A percentile compares a stretch with the other conserved stretches of the same genome.
phyloP scores from a whole-genome alignment of 2,329 filamentous ascomycete genomes.

The Pseudogymnoascus sp. region DNA sequence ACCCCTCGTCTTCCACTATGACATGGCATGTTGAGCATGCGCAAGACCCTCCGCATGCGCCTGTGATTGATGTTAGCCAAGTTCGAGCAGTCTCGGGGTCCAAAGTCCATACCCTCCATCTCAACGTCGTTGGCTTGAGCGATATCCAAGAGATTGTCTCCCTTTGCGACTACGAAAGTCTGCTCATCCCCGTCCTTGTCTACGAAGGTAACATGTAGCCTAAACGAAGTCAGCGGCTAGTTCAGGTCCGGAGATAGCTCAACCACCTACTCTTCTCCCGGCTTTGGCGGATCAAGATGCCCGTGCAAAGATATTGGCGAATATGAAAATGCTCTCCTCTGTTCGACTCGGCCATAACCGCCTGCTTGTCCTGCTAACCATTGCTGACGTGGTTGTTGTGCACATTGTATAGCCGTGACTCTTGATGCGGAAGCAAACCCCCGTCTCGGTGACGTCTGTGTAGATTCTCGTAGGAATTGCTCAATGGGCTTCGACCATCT shows the following conservation, averaged over 20 bases:
- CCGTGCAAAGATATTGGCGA: conserved; percentile 59
- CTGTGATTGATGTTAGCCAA: conserved; percentile 28
- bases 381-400: conserved; percentile 6
- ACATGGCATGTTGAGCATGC: conserved; percentile 72
- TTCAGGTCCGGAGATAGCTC: conserved; percentile 9
- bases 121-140: conserved; percentile 91
- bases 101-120: conserved; percentile 68
- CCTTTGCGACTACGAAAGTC: conserved; percentile 72
- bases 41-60: conserved; percentile 82
- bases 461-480: background rate
- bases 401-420: background rate
- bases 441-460: background rate
- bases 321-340: conserved; percentile 54
- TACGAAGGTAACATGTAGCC: conserved; percentile 83
- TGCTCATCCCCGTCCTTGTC: conserved; percentile 78
- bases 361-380: background rate
- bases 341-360: background rate
- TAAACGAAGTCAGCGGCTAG: conserved; percentile 30
- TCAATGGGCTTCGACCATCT: conserved; percentile 1
- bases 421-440: conserved; percentile 1
- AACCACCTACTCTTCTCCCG: conserved; percentile 75
- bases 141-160: conserved; percentile 91
- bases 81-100: background rate
- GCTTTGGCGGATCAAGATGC: conserved; percentile 75
- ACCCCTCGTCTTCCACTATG: conserved; percentile 56